Percentiles rank a stretch among this genome's conserved stretches.
phyloP scores from a whole-genome alignment of 495 filamentous ascomycete genomes.

The Neurospora tetraspora region DNA sequence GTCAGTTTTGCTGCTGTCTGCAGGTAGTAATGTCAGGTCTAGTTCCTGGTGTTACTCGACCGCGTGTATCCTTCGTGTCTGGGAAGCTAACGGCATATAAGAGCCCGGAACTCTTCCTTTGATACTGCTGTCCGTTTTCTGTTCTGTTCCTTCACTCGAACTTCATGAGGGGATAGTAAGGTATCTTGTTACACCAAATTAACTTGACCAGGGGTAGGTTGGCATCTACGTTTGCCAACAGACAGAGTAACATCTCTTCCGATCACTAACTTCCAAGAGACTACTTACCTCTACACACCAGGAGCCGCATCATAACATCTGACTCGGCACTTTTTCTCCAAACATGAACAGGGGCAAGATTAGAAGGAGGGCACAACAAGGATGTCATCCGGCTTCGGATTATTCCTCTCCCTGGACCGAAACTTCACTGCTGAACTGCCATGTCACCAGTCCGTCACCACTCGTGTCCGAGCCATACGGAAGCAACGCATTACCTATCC shows the following conservation, averaged over 20 bases:
- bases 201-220: neutral
- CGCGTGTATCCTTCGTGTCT: neutral
- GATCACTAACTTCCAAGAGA: neutral
- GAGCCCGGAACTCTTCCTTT: too few relatives aligned
- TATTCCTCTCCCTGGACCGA: neutral
- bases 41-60: neutral
- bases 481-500: neutral
- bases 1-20: neutral
- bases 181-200: neutral
- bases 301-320: neutral
- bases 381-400: neutral
- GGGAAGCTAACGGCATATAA: neutral
- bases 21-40: neutral
- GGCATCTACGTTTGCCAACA: neutral
- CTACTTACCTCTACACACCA: neutral
- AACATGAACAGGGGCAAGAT: neutral
- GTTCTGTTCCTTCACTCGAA: too few relatives aligned
- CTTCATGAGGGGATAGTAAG: too few relatives aligned
- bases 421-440: neutral
- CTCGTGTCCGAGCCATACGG: neutral
- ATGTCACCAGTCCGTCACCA: neutral
- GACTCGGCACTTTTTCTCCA: neutral
- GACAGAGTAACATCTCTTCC: neutral
- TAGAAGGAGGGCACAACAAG: neutral
- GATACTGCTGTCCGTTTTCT: too few relatives aligned